phyloP scores from a whole-genome alignment of 2,329 filamentous ascomycete genomes.

The Penicillium expansum region DNA sequence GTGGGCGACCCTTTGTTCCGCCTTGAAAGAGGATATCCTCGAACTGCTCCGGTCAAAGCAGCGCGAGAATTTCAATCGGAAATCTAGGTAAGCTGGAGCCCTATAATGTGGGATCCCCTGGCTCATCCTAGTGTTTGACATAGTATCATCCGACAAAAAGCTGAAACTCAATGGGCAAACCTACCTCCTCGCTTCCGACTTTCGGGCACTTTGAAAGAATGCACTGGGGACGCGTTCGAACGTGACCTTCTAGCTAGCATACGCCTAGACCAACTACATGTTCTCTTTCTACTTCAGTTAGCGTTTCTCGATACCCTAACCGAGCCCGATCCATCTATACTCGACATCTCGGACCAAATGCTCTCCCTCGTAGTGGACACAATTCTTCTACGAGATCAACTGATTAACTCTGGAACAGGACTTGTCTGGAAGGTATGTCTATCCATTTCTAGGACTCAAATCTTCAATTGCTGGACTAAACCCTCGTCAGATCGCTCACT shows the following conservation, averaged over 20 bases:
- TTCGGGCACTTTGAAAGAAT: slow-evolving; percentile 21
- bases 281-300: slow-evolving; percentile 26
- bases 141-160: slow-evolving; percentile 22
- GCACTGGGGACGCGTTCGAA: slow-evolving; percentile 21
- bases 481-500: slow-evolving; percentile 24
- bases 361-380: slow-evolving; percentile 26
- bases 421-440: slow-evolving; percentile 29
- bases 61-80: slow-evolving; percentile 16
- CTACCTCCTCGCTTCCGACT: slow-evolving; percentile 23
- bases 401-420: slow-evolving; percentile 27
- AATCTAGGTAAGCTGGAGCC: slow-evolving; percentile 11
- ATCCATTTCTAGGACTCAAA: no score
- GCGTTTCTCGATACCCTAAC: slow-evolving; percentile 22
- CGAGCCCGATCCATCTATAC: slow-evolving; percentile 24
- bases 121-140: slow-evolving; percentile 10
- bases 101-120: background rate
- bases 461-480: background rate
- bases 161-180: slow-evolving; percentile 22
- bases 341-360: slow-evolving; percentile 29
- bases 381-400: slow-evolving; percentile 27
- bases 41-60: slow-evolving; percentile 26
- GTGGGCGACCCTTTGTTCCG: slow-evolving; percentile 29
- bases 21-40: slow-evolving; percentile 28
- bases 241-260: slow-evolving; percentile 26
- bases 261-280: slow-evolving; percentile 28